Evolutionary conservation across 805 yeast species (phyloP).

Genomic region (Kodamaea laetipori): DNA sequence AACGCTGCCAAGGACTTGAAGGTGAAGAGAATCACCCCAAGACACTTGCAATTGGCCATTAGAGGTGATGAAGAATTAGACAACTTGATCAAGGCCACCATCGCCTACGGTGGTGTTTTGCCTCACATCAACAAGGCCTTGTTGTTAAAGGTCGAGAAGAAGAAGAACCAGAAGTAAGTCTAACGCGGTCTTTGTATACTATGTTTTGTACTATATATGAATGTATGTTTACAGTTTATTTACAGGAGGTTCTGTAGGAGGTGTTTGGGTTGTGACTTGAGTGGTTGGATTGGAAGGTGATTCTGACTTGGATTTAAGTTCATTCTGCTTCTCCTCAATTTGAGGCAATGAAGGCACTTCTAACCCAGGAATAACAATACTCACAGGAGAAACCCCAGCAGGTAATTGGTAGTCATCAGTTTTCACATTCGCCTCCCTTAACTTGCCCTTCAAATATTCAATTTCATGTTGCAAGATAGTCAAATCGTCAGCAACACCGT

Average conservation of each 20-base stretch:
- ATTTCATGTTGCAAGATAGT: conserved; percentile 70
- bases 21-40: conserved; percentile 36
- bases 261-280: neutral
- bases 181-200: conserved; percentile 10
- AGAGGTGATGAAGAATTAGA: conserved; percentile 36
- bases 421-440: conserved; percentile 42
- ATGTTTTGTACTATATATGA: conserved; percentile 14
- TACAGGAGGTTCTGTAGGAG: neutral
- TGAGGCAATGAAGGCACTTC: too few relatives aligned
- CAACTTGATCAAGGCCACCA: conserved; percentile 36
- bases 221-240: conserved; percentile 6
- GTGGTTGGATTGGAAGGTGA: neutral
- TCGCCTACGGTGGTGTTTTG: conserved; percentile 38
- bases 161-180: conserved; percentile 23
- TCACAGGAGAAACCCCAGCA: conserved; percentile 45
- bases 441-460: conserved; percentile 52
- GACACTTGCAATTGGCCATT: conserved; percentile 36
- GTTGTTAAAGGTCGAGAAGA: conserved; percentile 34
- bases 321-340: too few relatives aligned
- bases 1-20: conserved; percentile 36
- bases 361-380: conserved; percentile 44
- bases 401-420: conserved; percentile 55
- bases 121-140: conserved; percentile 37
- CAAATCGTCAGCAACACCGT: conserved; percentile 72
- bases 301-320: conserved; percentile 3